phyloP scores from a whole-genome alignment of 768 basidiomycete species.

The Mycena leptocephala region DNA sequence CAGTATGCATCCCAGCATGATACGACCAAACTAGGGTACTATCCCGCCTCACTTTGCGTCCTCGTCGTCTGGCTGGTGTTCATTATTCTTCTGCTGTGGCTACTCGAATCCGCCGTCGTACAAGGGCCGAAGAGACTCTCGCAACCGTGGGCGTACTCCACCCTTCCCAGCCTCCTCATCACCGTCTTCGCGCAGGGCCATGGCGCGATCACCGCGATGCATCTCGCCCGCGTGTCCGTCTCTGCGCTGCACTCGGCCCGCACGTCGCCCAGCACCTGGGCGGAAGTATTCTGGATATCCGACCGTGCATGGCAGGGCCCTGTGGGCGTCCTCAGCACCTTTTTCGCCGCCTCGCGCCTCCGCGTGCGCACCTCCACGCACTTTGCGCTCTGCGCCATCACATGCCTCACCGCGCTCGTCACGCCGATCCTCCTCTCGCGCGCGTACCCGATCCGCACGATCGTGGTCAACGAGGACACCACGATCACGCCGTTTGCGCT shows the following conservation, averaged over 20 bases:
- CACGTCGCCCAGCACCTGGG: conserved; percentile 36
- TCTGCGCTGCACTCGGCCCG: conserved; percentile 28
- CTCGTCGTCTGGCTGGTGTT: conserved; percentile 18
- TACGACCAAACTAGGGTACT: not conserved
- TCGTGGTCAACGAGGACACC: conserved; percentile 16
- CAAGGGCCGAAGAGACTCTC: conserved; percentile 20
- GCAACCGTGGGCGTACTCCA: conserved; percentile 32
- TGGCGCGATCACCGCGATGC: conserved; percentile 29
- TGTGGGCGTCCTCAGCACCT: conserved; percentile 25
- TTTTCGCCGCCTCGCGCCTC: conserved; percentile 14
- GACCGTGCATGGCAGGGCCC: conserved; percentile 37
- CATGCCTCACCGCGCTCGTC: conserved; percentile 35
- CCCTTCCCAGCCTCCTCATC: conserved; percentile 28
- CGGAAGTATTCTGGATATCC: conserved; percentile 41
- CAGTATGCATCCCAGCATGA: not conserved
- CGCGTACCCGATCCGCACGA: conserved; percentile 33
- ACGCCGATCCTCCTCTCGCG: conserved; percentile 37
- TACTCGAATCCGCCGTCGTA: conserved; percentile 27
- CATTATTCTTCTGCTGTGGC: conserved; percentile 22
- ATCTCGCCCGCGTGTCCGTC: conserved; percentile 32
- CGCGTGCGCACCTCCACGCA: conserved; percentile 30
- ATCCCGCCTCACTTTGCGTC: conserved; percentile 13
- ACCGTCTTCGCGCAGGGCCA: conserved; percentile 38
- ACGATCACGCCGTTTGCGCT: conserved; percentile 31
- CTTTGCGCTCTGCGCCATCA: conserved; percentile 34